Percentiles rank a stretch among this genome's conserved stretches.
Evolutionary conservation across 257 asterid genomes (phyloP).

Genomic region (Solanum clarkiae): DNA sequence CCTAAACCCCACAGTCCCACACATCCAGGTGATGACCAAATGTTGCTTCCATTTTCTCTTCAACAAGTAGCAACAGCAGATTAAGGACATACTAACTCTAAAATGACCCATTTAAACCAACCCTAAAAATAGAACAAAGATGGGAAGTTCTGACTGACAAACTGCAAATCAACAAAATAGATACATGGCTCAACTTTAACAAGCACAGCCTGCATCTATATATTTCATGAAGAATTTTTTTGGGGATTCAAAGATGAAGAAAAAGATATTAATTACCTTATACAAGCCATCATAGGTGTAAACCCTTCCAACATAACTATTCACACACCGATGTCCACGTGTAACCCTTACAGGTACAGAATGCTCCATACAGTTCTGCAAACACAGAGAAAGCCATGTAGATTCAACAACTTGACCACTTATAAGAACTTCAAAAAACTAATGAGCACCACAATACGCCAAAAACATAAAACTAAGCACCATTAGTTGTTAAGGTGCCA

Average conservation of each 20-base stretch:
- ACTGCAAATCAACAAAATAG: neutral
- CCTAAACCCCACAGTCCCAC: neutral
- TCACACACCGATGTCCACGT: slow-evolving; percentile 67
- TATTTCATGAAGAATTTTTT: neutral
- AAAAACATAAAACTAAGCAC: neutral
- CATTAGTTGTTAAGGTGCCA: neutral
- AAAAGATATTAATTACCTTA: slow-evolving; percentile 27
- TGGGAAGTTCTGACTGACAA: neutral
- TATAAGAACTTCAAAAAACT: neutral
- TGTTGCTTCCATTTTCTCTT: neutral
- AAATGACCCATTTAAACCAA: neutral
- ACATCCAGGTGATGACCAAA: neutral
- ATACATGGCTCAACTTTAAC: neutral
- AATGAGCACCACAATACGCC: neutral
- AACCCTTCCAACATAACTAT: slow-evolving; percentile 81
- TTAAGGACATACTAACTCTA: neutral
- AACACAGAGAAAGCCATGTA: neutral
- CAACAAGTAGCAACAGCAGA: neutral
- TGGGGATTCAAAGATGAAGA: neutral
- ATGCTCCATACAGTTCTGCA: slow-evolving; percentile 64
- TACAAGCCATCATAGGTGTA: slow-evolving; percentile 91
- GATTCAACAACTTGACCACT: neutral
- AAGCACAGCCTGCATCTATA: neutral
- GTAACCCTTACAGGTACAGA: slow-evolving; percentile 61
- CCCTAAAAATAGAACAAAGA: neutral